Evolutionary conservation across 108 stramenopile species (phyloP), one percentile per base, ranked within the genome.

Genomic region (Skeletonema potamos): DNA sequence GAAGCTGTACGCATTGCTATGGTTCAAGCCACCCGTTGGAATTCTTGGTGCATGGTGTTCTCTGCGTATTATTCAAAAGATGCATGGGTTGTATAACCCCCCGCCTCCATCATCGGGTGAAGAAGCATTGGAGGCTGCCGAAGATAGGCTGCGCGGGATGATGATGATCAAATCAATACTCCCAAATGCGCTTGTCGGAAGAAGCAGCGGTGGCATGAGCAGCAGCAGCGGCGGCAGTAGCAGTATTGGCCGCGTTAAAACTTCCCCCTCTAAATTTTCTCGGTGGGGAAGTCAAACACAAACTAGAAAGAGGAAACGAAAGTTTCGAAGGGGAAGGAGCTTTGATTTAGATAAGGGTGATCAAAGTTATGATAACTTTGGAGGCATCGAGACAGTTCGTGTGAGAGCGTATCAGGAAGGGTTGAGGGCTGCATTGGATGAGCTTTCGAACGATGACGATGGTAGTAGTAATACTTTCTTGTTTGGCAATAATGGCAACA

Each of bases 21-120:
- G 77, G 77, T 89, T 87, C 75, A 88, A 88, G 55, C 88, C 88
- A 30, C 91, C 91, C 0, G 89, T 92, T 1, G 91, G 91, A 12
- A 79, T 89, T 59, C 85, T 86, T 2, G 62, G 86, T 8, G 74
- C 75, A 2, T 82, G 64, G 58, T 59, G 70, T 24, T 59, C 68
- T 4, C 32, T 69, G 9, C 63, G 74, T 0, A 33, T 92, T 0
- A 44, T 86, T 3, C 46, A 62, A 71, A 77, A 28, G 30, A 20
- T 82, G 51, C 62, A 72, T 62, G 84, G 56, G 22, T 73, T 60
- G 63, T 83, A 66, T 33, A 37, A 70, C 59, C 81, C 71, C 11
- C 72, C 62, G 13, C 71, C 54, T 13, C 70, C 66, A 20, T 66
- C 39, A 6, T 68, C 82, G 24, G 82, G 74, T 28, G 74, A 76